These are phyloP conservation scores for Eucalyptus regnans DNA, from an alignment of 345 rosid species.

Conservation along the genomic window DNA sequence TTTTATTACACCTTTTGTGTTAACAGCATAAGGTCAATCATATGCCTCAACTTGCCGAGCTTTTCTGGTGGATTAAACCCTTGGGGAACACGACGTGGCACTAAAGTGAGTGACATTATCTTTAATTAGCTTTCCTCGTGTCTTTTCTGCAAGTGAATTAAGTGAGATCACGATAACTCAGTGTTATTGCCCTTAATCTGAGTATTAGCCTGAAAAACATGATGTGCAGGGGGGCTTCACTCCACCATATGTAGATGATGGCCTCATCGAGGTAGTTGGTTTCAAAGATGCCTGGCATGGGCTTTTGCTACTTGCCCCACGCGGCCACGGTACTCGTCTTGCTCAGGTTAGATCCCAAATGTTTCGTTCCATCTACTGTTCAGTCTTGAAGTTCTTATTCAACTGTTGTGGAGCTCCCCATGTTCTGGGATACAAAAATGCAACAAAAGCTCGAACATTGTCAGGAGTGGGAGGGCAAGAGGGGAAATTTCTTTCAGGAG, in stretches of 20 bases:
- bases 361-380: not conserved
- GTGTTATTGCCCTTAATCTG: not conserved
- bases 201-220: not conserved
- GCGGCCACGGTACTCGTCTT: conserved; percentile 38
- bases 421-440: not conserved
- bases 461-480: not conserved
- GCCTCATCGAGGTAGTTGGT: conserved; percentile 34
- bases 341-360: conserved; percentile 21
- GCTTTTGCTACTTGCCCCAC: conserved; percentile 23
- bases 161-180: not conserved
- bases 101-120: conserved; percentile 27
- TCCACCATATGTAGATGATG: conserved; percentile 35
- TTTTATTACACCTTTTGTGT: not conserved
- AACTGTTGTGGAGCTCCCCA: not conserved
- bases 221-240: conserved; percentile 21
- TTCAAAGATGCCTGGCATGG: conserved; percentile 44
- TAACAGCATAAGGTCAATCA: conserved; percentile 51
- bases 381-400: not conserved
- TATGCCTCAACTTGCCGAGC: conserved; percentile 72
- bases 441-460: not conserved
- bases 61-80: conserved; percentile 75
- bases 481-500: not conserved
- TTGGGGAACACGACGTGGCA: conserved; percentile 44
- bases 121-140: not conserved
- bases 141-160: not conserved